Base-by-base conservation (phyloP, 148 eudicot genomes). In the Vaccinium corymbosum region DNA sequence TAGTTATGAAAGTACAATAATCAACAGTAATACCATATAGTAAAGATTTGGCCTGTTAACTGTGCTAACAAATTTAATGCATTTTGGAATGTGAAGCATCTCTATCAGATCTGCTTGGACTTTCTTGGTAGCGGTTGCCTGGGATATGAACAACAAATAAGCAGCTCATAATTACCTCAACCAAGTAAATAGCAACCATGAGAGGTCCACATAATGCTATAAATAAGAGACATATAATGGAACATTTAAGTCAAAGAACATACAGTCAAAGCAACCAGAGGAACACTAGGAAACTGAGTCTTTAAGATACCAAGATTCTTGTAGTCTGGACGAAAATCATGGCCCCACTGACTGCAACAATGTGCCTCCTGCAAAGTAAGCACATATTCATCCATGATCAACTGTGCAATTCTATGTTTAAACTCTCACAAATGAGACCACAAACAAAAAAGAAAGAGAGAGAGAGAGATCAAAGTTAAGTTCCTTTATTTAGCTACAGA, bases 341-440 rank as follows among this genome's bases (percentile, higher is more conserved):
- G 99, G 82, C 99, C 99, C 99, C 99, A 97, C 89, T 97, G 99
- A 81, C 99, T 97, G 85, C 99, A 97, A 84, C 99, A 97, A 90
- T 97, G 99, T 48, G 99, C 99, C 88, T 97, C 99, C 99, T 97
- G 90, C 62, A 85, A 83, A 81, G 48, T 13, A 78, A 80, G 66
- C 57, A 78, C 80, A 48, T 2, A 35, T 32, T 66, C 20, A 84
- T 77, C n/a, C 84, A 35, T 29, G 74, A 71, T 6, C 15, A 61
- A 71, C 15, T 7, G 19, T 68, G 66, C 55, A 79, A 29, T 29
- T 81, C 59, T 46, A 13, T 25, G 52, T 13, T 25, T 2, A 66
- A 66, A 55, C 49, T 25, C 27, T 50, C 25, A 3, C 27, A 55
- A 51, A 14, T 17, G 51, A 14, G 38, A 25, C 35, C 57, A 70